phyloP scores from a whole-genome alignment of 2,329 filamentous ascomycete genomes.

The Aotearoamyces nothofagi region DNA sequence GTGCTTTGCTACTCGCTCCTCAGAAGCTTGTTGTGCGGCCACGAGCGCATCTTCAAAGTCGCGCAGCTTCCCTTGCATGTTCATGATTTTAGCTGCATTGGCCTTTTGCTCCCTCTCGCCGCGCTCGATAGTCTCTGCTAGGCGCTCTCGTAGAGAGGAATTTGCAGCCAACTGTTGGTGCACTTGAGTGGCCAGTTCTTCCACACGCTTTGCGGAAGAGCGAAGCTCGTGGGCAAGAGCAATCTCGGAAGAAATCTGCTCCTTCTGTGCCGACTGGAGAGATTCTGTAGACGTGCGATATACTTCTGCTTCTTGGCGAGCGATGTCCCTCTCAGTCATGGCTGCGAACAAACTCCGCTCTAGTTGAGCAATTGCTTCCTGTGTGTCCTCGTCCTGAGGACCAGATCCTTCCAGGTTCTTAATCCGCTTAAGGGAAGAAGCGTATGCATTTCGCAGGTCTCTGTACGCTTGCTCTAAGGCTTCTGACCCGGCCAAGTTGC shows the following conservation, averaged over 20 bases:
- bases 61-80: slow-evolving; percentile 68
- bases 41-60: slow-evolving; percentile 73
- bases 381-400: slow-evolving; percentile 40
- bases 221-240: slow-evolving; percentile 55
- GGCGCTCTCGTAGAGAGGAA: slow-evolving; percentile 55
- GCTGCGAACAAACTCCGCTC: slow-evolving; percentile 55
- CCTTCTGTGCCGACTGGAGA: slow-evolving; percentile 39
- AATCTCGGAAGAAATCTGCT: slow-evolving; percentile 42
- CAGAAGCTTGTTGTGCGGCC: slow-evolving; percentile 68
- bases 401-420: slow-evolving; percentile 42
- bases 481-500: slow-evolving; percentile 45
- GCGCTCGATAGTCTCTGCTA: slow-evolving; percentile 65
- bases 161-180: slow-evolving; percentile 70
- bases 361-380: slow-evolving; percentile 46
- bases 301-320: slow-evolving; percentile 45
- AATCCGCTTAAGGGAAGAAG: slow-evolving; percentile 49
- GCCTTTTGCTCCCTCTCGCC: slow-evolving; percentile 72
- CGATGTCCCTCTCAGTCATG: slow-evolving; percentile 58
- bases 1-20: slow-evolving; percentile 68
- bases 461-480: slow-evolving; percentile 61
- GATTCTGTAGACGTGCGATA: slow-evolving; percentile 46
- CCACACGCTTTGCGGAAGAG: slow-evolving; percentile 61
- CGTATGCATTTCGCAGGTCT: slow-evolving; percentile 59
- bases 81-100: slow-evolving; percentile 69
- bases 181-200: slow-evolving; percentile 66